Conservation (phyloP, 75 land plant species). For the Cunninghamia lanceolata region DNA sequence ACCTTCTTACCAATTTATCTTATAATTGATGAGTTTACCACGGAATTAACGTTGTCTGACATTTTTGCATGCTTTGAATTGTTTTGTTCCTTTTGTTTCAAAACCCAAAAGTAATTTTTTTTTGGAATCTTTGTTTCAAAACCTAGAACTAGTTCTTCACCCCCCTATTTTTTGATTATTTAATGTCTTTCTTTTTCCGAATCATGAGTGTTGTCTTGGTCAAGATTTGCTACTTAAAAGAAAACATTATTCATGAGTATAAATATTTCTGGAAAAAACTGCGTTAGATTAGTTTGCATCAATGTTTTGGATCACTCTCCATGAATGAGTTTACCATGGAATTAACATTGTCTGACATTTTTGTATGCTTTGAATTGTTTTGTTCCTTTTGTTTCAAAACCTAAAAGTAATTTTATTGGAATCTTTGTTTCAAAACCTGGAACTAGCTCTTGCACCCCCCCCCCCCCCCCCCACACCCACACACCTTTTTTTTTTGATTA, state of each 20-base stretch:
- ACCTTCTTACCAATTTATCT: background rate
- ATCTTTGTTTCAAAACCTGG: background rate
- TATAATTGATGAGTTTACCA: background rate
- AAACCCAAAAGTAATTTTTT: background rate
- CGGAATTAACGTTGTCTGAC: background rate
- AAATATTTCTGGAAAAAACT: too few relatives aligned
- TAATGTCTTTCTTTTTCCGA: background rate
- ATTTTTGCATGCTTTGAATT: background rate
- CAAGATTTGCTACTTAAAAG: background rate
- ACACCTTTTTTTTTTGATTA: background rate
- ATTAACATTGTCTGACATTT: background rate
- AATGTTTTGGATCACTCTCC: too few relatives aligned
- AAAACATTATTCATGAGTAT: background rate
- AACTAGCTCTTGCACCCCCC: background rate
- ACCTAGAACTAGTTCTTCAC: background rate
- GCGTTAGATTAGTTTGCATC: too few relatives aligned
- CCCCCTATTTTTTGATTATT: background rate
- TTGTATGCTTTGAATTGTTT: background rate
- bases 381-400: background rate
- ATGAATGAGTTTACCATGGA: background rate
- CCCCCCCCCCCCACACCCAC: too few relatives aligned
- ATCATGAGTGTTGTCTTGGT: background rate
- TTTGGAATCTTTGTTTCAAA: background rate
- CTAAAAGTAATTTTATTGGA: background rate
- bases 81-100: background rate